These are phyloP conservation scores for Monilinia laxa DNA, from an alignment of 2,329 filamentous ascomycete genomes.

Conservation along the genomic window DNA sequence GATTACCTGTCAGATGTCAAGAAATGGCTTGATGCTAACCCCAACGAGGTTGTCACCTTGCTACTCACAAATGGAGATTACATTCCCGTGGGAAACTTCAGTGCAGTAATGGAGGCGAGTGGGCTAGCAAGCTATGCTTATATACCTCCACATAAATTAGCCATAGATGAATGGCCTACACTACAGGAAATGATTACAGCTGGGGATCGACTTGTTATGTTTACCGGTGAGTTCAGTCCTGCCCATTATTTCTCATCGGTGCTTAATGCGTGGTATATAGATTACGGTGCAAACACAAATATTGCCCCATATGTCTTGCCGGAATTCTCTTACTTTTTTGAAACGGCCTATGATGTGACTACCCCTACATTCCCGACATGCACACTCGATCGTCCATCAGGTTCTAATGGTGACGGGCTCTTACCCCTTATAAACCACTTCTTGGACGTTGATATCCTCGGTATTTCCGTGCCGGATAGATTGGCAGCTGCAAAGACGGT, in stretches of 20 bases:
- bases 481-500: conserved; percentile 42
- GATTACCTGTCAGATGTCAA: conserved; percentile 57
- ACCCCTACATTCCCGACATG: conserved; percentile 59
- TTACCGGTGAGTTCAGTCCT: conserved; percentile 55
- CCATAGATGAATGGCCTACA: conserved; percentile 65
- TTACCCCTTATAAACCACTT: conserved; percentile 66
- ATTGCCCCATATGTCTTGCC: conserved; percentile 62
- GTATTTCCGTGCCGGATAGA: conserved; percentile 54
- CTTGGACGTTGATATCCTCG: conserved; percentile 50
- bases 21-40: conserved; percentile 57
- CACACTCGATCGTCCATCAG: conserved; percentile 59
- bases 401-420: conserved; percentile 45
- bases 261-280: conserved; percentile 43
- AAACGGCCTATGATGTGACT: conserved; percentile 65
- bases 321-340: conserved; percentile 67
- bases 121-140: conserved; percentile 36
- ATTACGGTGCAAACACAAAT: conserved; percentile 54
- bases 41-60: conserved; percentile 61
- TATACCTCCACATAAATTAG: conserved; percentile 38
- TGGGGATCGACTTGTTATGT: conserved; percentile 65
- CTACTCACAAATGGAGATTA: conserved; percentile 64
- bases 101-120: conserved; percentile 35
- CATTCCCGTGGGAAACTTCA: conserved; percentile 55
- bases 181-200: conserved; percentile 62
- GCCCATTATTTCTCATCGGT: too few species aligned